These are phyloP conservation scores for Phytophthora macrochlamydospora DNA, from an alignment of 352 stramenopile species.

Conservation along the genomic window DNA sequence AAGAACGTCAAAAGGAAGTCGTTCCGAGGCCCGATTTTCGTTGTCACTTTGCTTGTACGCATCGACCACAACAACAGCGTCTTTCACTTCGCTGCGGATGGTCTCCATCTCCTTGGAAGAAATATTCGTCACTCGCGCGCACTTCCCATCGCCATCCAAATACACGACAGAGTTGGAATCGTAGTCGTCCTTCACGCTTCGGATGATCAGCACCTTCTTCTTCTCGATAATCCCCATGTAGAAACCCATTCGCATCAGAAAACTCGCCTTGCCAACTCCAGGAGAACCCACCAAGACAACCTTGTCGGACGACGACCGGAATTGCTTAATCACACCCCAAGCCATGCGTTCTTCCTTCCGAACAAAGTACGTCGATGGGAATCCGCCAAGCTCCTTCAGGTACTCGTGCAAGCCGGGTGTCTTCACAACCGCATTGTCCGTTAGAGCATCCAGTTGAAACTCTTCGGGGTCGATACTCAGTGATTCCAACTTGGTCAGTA, in stretches of 20 bases:
- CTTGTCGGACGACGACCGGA: not conserved
- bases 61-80: slow-evolving; percentile 11
- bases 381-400: slow-evolving; percentile 10
- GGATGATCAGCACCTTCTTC: slow-evolving; percentile 22
- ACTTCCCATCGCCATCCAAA: slow-evolving; percentile 8
- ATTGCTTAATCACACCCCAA: slow-evolving; percentile 10
- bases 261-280: slow-evolving; percentile 26
- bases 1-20: slow-evolving; percentile 10
- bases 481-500: too few species aligned
- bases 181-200: slow-evolving; percentile 12
- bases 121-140: not conserved
- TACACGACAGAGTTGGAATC: slow-evolving; percentile 10
- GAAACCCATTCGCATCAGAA: slow-evolving; percentile 25
- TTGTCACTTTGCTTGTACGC: slow-evolving; percentile 2
- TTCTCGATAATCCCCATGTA: slow-evolving; percentile 21
- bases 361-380: slow-evolving; percentile 12
- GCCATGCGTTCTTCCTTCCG: slow-evolving; percentile 17
- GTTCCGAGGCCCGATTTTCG: not conserved
- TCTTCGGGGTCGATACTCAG: not conserved
- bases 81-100: slow-evolving; percentile 2
- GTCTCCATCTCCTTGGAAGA: not conserved
- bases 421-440: not conserved
- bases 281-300: slow-evolving; percentile 22
- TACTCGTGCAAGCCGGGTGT: slow-evolving; percentile 7
- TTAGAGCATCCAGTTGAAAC: not conserved